These are phyloP conservation scores for Ascoidea rubescens DNA, from an alignment of 805 yeast genomes.

Conservation along the genomic window DNA sequence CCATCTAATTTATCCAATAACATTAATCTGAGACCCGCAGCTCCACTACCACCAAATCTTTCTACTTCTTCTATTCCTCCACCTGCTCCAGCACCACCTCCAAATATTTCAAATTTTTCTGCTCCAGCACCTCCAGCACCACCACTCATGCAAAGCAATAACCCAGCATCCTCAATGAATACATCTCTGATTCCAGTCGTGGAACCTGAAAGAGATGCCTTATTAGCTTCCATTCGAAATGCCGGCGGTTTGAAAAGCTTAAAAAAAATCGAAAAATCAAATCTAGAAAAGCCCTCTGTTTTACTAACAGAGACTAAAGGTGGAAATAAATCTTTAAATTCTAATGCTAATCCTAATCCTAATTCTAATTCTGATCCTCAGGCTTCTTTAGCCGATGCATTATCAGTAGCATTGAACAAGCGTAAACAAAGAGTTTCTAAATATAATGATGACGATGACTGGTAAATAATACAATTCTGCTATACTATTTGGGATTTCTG, in stretches of 20 bases:
- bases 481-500: background rate
- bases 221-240: constrained; percentile 73
- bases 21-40: constrained; percentile 10
- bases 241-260: constrained; percentile 61
- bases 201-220: constrained; percentile 61
- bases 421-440: constrained; percentile 73
- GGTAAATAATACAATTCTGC: constrained; percentile 24
- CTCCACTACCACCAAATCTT: constrained; percentile 15
- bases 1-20: constrained; percentile 11
- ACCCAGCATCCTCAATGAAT: constrained; percentile 26
- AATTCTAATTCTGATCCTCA: constrained; percentile 38
- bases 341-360: constrained; percentile 24
- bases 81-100: constrained; percentile 14
- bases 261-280: constrained; percentile 68
- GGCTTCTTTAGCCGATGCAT: constrained; percentile 68
- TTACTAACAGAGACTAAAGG: constrained; percentile 61
- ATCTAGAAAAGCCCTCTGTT: constrained; percentile 67
- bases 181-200: constrained; percentile 24
- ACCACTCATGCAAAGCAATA: constrained; percentile 16
- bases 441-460: constrained; percentile 74
- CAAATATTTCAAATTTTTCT: constrained; percentile 16
- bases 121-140: constrained; percentile 18
- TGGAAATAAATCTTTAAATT: constrained; percentile 25
- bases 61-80: constrained; percentile 20
- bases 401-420: constrained; percentile 72